Conservation (phyloP, 805 yeast species). For the Jamesozyma spencerorum region DNA sequence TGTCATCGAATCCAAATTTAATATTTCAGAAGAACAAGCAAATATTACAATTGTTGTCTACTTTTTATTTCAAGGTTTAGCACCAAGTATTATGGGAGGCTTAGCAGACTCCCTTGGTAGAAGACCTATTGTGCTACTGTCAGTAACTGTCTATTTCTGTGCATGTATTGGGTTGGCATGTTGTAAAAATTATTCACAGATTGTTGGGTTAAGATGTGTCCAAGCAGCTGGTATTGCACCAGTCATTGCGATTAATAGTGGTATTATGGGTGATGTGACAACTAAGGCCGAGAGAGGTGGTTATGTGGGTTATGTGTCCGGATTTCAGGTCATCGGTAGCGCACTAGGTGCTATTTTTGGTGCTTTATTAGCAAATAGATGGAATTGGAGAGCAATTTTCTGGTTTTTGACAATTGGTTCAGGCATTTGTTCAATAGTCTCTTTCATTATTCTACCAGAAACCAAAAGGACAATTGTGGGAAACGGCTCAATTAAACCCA, state of each 20-base stretch:
- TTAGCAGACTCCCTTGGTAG: slow-evolving; percentile 67
- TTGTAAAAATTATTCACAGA: slow-evolving; percentile 45
- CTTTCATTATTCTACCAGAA: slow-evolving; percentile 51
- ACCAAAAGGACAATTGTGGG: slow-evolving; percentile 67
- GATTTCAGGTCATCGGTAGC: slow-evolving; percentile 60
- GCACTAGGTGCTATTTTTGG: slow-evolving; percentile 73
- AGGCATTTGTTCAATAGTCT: slow-evolving; percentile 34
- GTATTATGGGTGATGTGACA: slow-evolving; percentile 67
- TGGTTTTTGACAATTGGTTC: slow-evolving; percentile 66
- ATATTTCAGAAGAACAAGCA: slow-evolving; percentile 46
- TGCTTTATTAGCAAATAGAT: slow-evolving; percentile 34
- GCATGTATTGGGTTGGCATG: slow-evolving; percentile 62
- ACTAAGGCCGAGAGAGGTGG: slow-evolving; percentile 60
- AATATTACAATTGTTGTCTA: slow-evolving; percentile 72
- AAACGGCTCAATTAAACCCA: slow-evolving; percentile 57
- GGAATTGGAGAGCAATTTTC: slow-evolving; percentile 71
- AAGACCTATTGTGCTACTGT: slow-evolving; percentile 51
- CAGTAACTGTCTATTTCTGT: slow-evolving; percentile 46
- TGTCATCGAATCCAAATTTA: slow-evolving; percentile 44
- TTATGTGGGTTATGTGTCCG: slow-evolving; percentile 54
- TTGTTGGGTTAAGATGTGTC: slow-evolving; percentile 61
- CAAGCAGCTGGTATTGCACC: slow-evolving; percentile 76
- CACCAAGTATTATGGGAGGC: slow-evolving; percentile 62
- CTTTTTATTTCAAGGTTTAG: slow-evolving; percentile 62
- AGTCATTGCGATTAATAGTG: slow-evolving; percentile 58